phyloP scores from a whole-genome alignment of 371 early-diverging fungal species.

The Mortierella sp. region DNA sequence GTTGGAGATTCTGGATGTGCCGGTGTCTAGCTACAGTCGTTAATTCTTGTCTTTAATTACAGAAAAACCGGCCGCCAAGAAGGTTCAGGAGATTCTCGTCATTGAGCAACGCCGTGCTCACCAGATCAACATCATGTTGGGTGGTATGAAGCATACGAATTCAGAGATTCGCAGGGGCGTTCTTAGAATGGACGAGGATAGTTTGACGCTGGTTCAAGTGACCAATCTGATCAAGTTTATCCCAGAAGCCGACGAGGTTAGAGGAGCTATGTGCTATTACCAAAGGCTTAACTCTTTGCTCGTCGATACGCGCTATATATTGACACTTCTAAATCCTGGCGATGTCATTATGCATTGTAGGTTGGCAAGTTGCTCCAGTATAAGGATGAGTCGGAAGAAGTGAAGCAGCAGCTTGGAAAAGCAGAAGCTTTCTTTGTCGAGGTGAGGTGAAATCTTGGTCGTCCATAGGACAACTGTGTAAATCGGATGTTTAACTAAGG shows the following conservation, averaged over 20 bases:
- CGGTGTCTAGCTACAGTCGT: too few relatives aligned
- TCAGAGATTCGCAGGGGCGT: slow-evolving; percentile 74
- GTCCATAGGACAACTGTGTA: too few relatives aligned
- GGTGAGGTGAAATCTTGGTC: too few relatives aligned
- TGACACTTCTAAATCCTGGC: too few relatives aligned
- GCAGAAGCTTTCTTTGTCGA: slow-evolving; percentile 90
- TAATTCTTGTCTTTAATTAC: slow-evolving; percentile 40
- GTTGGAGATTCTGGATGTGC: too few relatives aligned
- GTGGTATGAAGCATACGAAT: slow-evolving; percentile 72
- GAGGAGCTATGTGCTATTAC: too few relatives aligned
- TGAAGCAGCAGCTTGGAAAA: slow-evolving; percentile 70
- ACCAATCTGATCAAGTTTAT: slow-evolving; percentile 68
- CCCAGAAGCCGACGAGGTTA: slow-evolving; percentile 72
- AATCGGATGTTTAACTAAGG: too few relatives aligned
- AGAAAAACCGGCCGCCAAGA: slow-evolving; percentile 70
- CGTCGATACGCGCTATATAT: not conserved
- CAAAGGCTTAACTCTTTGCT: too few relatives aligned
- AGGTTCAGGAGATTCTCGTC: slow-evolving; percentile 58
- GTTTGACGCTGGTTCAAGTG: slow-evolving; percentile 65
- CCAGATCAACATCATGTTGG: slow-evolving; percentile 74
- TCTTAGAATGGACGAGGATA: slow-evolving; percentile 71
- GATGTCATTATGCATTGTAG: too few relatives aligned
- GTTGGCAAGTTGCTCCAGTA: slow-evolving; percentile 75
- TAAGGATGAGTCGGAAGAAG: slow-evolving; percentile 73
- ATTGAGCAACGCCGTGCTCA: slow-evolving; percentile 42